phyloP scores from a whole-genome alignment of 2,329 filamentous ascomycete species.

The Aspergillus tamarii region DNA sequence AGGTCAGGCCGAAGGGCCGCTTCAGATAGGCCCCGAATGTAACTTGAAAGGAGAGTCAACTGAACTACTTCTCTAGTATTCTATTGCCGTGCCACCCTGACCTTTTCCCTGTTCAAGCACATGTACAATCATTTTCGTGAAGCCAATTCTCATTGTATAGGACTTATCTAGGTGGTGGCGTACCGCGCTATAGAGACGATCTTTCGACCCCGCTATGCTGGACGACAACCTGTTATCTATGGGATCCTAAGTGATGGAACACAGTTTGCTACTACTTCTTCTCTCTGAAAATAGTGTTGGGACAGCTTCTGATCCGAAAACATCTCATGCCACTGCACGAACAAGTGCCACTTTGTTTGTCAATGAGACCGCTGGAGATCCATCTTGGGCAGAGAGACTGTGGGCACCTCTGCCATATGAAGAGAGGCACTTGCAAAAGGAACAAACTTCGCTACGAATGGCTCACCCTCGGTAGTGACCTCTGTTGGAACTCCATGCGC shows the following conservation, averaged over 20 bases:
- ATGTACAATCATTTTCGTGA: not conserved
- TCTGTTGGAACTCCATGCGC: slow-evolving; percentile 38
- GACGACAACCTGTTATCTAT: not conserved
- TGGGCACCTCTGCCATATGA: slow-evolving; percentile 50
- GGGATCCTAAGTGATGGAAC: not conserved
- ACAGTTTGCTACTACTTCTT: not conserved
- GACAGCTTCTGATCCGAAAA: not conserved
- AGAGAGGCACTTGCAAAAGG: slow-evolving; percentile 54
- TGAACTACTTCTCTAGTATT: not conserved
- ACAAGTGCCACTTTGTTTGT: not conserved
- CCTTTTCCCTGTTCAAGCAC: not conserved
- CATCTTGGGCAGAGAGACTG: slow-evolving; percentile 12
- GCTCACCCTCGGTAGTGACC: slow-evolving; percentile 33
- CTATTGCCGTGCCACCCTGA: not conserved
- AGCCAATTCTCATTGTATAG: not conserved
- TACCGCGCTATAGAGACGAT: not conserved
- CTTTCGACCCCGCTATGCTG: not conserved
- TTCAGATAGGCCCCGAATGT: not conserved
- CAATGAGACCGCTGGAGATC: slow-evolving; percentile 5
- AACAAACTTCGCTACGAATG: slow-evolving; percentile 42
- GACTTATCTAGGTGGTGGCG: not conserved
- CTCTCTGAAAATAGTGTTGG: not conserved
- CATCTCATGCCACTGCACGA: not conserved
- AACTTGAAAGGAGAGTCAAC: not conserved
- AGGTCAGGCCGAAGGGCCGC: not conserved